Evolutionary conservation across 2,329 filamentous ascomycete genomes (phyloP).

Genomic region (Xylaria multiplex): DNA sequence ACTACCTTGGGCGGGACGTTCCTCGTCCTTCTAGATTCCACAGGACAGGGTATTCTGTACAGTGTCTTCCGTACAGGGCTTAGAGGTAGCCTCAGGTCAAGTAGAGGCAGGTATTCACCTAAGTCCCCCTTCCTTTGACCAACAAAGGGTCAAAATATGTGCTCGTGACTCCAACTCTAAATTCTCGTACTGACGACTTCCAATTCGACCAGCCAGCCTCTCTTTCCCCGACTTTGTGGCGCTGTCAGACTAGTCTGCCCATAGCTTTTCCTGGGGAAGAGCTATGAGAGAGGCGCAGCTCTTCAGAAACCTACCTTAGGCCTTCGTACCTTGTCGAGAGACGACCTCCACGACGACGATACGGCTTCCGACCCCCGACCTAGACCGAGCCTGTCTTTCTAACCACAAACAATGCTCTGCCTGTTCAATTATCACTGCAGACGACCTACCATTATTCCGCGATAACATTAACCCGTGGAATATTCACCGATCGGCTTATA

Average conservation of each 20-base stretch:
- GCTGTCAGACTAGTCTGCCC: neutral
- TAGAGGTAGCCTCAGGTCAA: neutral
- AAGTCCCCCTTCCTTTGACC: neutral
- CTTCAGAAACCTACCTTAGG: constrained; percentile 9
- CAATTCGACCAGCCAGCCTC: constrained; percentile 20
- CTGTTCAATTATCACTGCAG: constrained; percentile 41
- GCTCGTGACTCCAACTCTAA: constrained; percentile 4
- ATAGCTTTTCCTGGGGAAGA: constrained; percentile 4
- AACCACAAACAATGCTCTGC: constrained; percentile 43
- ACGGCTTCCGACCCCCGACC: constrained; percentile 18
- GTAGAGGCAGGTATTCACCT: neutral
- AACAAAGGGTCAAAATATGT: neutral
- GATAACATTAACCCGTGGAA: constrained; percentile 43
- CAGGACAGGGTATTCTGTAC: neutral
- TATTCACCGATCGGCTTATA: constrained; percentile 7
- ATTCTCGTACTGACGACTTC: constrained; percentile 4
- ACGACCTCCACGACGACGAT: constrained; percentile 11
- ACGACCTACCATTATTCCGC: constrained; percentile 49
- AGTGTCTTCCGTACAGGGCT: neutral
- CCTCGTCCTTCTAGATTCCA: constrained; percentile 4
- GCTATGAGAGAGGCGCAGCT: constrained; percentile 29
- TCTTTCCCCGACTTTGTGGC: constrained; percentile 5
- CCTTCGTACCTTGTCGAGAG: constrained; percentile 8
- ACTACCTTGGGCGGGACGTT: constrained; percentile 1
- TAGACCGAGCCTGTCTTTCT: constrained; percentile 20